A percentile compares a stretch with the other conserved stretches of the same genome.
phyloP scores from a whole-genome alignment of 2,329 filamentous ascomycete species.

The Aspergillus neoniger region DNA sequence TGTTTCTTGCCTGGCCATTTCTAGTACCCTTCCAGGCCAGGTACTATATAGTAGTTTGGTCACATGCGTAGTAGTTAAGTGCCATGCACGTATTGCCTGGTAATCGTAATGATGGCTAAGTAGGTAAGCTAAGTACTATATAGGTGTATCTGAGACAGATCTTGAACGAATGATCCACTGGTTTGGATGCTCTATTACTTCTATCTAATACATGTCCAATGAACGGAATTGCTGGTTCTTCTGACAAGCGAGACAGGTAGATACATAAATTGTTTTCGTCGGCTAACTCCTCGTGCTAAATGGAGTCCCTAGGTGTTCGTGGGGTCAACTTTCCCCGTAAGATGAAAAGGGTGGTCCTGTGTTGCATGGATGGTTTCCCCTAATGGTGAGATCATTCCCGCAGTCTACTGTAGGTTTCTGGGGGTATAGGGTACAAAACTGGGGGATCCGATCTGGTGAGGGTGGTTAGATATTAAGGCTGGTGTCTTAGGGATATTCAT shows the following conservation, averaged over 20 bases:
- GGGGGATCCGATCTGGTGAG: not conserved
- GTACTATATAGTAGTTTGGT: too few species aligned
- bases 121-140: not conserved
- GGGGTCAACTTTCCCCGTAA: not conserved
- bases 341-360: not conserved
- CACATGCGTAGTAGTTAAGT: not conserved
- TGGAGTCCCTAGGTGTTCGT: not conserved
- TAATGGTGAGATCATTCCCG: not conserved
- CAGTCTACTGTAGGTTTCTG: too few species aligned
- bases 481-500: too few species aligned
- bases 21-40: too few species aligned
- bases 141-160: not conserved
- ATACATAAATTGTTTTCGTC: not conserved
- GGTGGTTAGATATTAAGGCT: too few species aligned
- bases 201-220: not conserved
- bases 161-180: too few species aligned
- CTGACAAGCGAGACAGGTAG: not conserved
- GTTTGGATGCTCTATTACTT: too few species aligned
- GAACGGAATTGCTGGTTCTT: not conserved
- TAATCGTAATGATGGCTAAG: not conserved
- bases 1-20: not conserved
- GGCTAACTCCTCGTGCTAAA: not conserved
- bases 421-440: not conserved
- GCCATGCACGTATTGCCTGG: not conserved
- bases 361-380: not conserved